Evolutionary conservation across 1,139 yeast genomes (phyloP), one percentile per base, ranked within the genome.

Genomic region (Pichia sp.): DNA sequence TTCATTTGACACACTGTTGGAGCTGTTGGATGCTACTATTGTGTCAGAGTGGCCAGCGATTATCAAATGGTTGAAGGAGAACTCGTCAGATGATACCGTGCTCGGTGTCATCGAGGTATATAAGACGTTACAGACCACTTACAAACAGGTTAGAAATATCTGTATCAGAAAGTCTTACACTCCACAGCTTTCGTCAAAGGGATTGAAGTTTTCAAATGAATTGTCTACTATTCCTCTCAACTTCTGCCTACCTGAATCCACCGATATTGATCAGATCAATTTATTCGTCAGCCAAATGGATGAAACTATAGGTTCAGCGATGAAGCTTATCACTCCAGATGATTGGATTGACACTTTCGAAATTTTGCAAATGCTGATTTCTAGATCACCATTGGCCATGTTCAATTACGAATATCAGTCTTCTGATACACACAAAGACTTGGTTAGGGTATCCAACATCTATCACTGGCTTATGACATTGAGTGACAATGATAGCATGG

Each of bases 271-370:
- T 19, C 65, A 66, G 41, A 60, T 80, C 52, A 78, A 76, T 47
- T 60, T 67, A 46, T 74, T 83, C 56, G 64, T 86, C 23, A 73
- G 72, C 42, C 72, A 72, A 35, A 59, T 88, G 43, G 91, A 91
- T 57, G 63, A 67, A 25, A 63, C 85, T 9, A 69, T 83, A 28
- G 66, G 74, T 1, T 72, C 73, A 4, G 68, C 81, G 31, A 77
- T 82, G 51, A 66, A 64, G 22, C 71, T 77, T 17, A 72, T 84
- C 19, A 68, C 75, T 23, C 58, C 77, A 14, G 75, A 72, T 42
- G 95, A 88, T 52, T 91, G 97, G 96, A 67, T 86, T 43, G 71
- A 71, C 39, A 71, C 79, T 7, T 83, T 74, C 54, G 93, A 86
- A 52, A 62, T 79, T 3, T 60, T 91, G 37, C 96, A 88, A 54